A percentile compares a stretch with the other conserved stretches of the same genome.
phyloP scores from a whole-genome alignment of 495 filamentous ascomycete genomes.

The Neurospora sp. region DNA sequence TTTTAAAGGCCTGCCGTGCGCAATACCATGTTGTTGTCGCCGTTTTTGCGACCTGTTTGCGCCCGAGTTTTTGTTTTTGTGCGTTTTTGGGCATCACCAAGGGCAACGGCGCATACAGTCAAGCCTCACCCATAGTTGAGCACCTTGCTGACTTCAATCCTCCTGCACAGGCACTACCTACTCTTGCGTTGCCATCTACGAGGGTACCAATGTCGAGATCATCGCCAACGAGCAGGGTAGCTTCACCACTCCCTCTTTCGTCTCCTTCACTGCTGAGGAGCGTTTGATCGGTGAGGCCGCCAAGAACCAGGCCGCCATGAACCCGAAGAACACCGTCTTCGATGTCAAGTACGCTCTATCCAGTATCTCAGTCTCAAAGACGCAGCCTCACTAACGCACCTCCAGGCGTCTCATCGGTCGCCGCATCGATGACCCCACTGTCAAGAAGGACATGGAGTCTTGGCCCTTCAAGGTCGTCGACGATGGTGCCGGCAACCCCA shows the following conservation, averaged over 20 bases:
- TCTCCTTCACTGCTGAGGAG: conserved; percentile 97
- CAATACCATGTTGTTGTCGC: neutral
- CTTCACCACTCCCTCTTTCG: conserved; percentile 96
- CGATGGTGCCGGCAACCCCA: conserved; percentile 67
- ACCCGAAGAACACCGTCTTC: conserved; percentile 95
- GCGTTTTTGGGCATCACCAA: neutral
- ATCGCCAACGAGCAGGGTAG: conserved; percentile 99
- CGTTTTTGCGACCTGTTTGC: neutral
- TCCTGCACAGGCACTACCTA: conserved; percentile 75
- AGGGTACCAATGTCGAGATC: conserved; percentile 98
- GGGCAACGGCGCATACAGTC: conserved; percentile 3
- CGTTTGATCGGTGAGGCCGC: conserved; percentile 97
- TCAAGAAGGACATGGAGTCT: conserved; percentile 96
- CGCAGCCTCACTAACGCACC: conserved; percentile 16
- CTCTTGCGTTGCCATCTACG: conserved; percentile 98
- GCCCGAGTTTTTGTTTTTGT: neutral
- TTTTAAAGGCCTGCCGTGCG: neutral
- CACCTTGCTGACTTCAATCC: conserved; percentile 5
- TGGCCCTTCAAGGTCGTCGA: conserved; percentile 98
- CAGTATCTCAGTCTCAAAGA: neutral
- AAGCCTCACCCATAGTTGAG: neutral
- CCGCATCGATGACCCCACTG: conserved; percentile 85
- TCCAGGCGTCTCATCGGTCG: conserved; percentile 84
- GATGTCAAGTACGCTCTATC: conserved; percentile 63
- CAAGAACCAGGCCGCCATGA: conserved; percentile 99